Conservation (phyloP, 2,329 filamentous ascomycete species). For the Monilinia polystroma region DNA sequence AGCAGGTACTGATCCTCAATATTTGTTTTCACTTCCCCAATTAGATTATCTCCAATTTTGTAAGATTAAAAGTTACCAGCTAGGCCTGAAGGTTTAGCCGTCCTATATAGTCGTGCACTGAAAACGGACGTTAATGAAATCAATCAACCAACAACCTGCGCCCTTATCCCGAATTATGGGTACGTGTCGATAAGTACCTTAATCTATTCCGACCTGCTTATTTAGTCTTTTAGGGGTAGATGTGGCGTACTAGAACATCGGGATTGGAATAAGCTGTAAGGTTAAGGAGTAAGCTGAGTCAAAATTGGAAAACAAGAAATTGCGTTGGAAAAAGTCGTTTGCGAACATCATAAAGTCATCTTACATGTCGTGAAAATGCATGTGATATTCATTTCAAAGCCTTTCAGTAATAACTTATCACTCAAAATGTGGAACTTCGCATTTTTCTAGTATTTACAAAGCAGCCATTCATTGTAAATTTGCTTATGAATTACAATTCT, state of each 20-base stretch:
- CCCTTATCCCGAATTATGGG: neutral
- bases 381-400: neutral
- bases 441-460: neutral
- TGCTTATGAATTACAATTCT: neutral
- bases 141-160: too few relatives aligned
- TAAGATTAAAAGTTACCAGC: too few relatives aligned
- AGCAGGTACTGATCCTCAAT: too few relatives aligned
- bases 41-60: too few relatives aligned
- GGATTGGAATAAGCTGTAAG: neutral
- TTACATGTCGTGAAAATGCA: too few relatives aligned
- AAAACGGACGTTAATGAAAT: too few relatives aligned
- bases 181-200: conserved; percentile 11
- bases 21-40: too few relatives aligned
- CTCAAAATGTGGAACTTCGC: neutral
- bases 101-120: too few relatives aligned
- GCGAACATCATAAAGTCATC: neutral
- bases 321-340: too few relatives aligned
- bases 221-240: neutral
- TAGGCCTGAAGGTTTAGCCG: too few relatives aligned
- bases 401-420: neutral
- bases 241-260: neutral
- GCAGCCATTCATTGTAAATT: neutral
- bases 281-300: neutral
- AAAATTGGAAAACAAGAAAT: neutral
- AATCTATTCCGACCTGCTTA: neutral